A percentile compares a stretch with the other conserved stretches of the same genome.
These are phyloP conservation scores for Globisporangium cylindrosporum DNA, from an alignment of 352 stramenopile genomes.

Conservation along the genomic window DNA sequence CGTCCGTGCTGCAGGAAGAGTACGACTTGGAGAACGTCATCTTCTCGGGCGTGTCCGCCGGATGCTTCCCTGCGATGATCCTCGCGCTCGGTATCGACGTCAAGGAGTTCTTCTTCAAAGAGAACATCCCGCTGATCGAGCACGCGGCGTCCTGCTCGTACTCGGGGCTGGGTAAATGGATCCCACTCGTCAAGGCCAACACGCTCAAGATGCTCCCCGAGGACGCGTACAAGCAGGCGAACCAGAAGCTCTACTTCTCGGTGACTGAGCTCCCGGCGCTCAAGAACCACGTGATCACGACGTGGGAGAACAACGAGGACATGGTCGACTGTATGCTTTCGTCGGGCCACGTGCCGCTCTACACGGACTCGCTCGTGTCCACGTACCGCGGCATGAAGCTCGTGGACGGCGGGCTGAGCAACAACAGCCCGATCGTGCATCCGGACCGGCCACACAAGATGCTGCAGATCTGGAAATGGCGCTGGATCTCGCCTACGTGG, in stretches of 20 bases:
- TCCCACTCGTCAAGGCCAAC: conserved; percentile 65
- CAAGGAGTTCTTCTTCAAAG: conserved; percentile 84
- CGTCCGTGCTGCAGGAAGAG: conserved; percentile 71
- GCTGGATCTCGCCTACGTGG: conserved; percentile 74
- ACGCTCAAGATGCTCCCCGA: conserved; percentile 57
- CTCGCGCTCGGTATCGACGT: conserved; percentile 63
- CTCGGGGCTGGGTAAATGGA: conserved; percentile 72
- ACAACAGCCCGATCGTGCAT: conserved; percentile 61
- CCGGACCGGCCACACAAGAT: conserved; percentile 61
- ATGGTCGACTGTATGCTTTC: conserved; percentile 83
- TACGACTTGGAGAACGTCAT: conserved; percentile 72
- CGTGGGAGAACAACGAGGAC: conserved; percentile 75
- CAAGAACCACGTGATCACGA: conserved; percentile 69
- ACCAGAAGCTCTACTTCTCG: conserved; percentile 78
- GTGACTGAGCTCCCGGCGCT: conserved; percentile 66
- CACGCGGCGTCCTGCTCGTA: conserved; percentile 52
- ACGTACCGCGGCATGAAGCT: conserved; percentile 69
- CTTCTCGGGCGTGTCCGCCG: conserved; percentile 75
- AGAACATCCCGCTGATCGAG: conserved; percentile 74
- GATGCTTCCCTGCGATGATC: conserved; percentile 69
- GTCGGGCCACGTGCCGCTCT: conserved; percentile 68
- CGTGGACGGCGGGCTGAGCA: conserved; percentile 72
- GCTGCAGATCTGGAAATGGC: conserved; percentile 85
- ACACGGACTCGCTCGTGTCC: conserved; percentile 62
- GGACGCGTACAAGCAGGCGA: conserved; percentile 58